A percentile compares a stretch with the other conserved stretches of the same genome.
Conservation (phyloP, 2,329 filamentous ascomycete species). For the Daldinia sp. region DNA sequence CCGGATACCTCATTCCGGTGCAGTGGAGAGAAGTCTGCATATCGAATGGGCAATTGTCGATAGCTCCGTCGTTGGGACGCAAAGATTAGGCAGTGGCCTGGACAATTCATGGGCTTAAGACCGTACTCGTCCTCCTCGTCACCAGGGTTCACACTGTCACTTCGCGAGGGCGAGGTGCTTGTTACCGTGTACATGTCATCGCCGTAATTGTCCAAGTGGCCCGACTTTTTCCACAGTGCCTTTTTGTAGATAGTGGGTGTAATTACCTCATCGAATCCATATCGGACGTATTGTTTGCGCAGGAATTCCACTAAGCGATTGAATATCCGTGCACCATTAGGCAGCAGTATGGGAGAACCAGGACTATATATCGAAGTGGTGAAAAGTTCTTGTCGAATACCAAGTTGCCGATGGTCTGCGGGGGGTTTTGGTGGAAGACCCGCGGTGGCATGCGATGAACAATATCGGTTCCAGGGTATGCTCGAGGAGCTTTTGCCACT, state of each 20-base stretch:
- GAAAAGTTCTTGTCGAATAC: slow-evolving; percentile 76
- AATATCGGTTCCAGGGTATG: slow-evolving; percentile 30
- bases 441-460: slow-evolving; percentile 44
- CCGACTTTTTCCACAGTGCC: slow-evolving; percentile 83
- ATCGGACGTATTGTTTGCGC: slow-evolving; percentile 82
- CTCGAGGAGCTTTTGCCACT: slow-evolving; percentile 7
- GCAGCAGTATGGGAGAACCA: slow-evolving; percentile 84
- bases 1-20: slow-evolving; percentile 96
- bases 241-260: slow-evolving; percentile 93
- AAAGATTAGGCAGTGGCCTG: slow-evolving; percentile 91
- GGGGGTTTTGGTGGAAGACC: slow-evolving; percentile 40
- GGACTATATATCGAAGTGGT: slow-evolving; percentile 82
- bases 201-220: slow-evolving; percentile 88
- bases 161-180: slow-evolving; percentile 57
- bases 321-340: slow-evolving; percentile 82
- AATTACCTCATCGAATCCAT: slow-evolving; percentile 88
- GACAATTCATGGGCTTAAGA: slow-evolving; percentile 98
- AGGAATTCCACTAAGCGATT: slow-evolving; percentile 84
- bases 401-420: slow-evolving; percentile 67
- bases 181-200: slow-evolving; percentile 91
- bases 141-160: slow-evolving; percentile 44
- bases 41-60: slow-evolving; percentile 86
- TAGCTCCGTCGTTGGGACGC: slow-evolving; percentile 85
- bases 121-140: slow-evolving; percentile 56
- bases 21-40: slow-evolving; percentile 94